phyloP scores from a whole-genome alignment of 2,329 filamentous ascomycete genomes.

The Ascocoryne sarcoides region DNA sequence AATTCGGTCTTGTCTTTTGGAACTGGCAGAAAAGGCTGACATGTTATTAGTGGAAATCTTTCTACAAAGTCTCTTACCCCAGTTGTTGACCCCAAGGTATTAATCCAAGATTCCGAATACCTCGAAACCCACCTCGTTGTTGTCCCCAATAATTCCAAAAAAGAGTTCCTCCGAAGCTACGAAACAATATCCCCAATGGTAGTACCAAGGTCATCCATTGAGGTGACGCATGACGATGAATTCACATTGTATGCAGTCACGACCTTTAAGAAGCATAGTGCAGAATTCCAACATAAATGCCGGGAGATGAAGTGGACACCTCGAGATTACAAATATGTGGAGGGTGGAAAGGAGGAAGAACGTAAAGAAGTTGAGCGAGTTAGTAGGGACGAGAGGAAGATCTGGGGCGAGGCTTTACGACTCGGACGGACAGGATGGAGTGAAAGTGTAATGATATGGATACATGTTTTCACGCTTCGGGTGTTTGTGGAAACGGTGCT shows the following conservation, averaged over 20 bases:
- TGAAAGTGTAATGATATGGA: constrained; percentile 92
- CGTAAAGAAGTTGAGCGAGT: constrained; percentile 76
- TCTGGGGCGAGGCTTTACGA: constrained; percentile 85
- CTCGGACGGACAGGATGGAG: constrained; percentile 89
- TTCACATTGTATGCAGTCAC: constrained; percentile 84
- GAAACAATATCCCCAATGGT: constrained; percentile 87
- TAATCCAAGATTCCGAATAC: constrained; percentile 89
- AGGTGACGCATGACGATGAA: constrained; percentile 80
- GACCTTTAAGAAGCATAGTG: constrained; percentile 82
- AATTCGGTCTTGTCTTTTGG: not conserved
- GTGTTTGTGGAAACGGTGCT: constrained; percentile 99
- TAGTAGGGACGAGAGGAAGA: constrained; percentile 75
- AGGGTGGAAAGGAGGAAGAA: constrained; percentile 85
- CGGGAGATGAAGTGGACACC: constrained; percentile 92
- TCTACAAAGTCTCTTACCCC: constrained; percentile 88
- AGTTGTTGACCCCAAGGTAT: constrained; percentile 69
- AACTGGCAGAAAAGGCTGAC: constrained; percentile 15
- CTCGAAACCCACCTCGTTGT: constrained; percentile 92
- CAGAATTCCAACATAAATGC: constrained; percentile 85
- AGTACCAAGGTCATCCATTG: constrained; percentile 74
- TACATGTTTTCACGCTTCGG: constrained; percentile 80
- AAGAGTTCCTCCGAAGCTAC: constrained; percentile 84
- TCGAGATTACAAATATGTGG: constrained; percentile 85
- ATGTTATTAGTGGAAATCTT: constrained; percentile 65
- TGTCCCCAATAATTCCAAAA: constrained; percentile 69